These are phyloP conservation scores for Schizophyllum commune DNA, from an alignment of 1,284 basidiomycete genomes.

Conservation along the genomic window DNA sequence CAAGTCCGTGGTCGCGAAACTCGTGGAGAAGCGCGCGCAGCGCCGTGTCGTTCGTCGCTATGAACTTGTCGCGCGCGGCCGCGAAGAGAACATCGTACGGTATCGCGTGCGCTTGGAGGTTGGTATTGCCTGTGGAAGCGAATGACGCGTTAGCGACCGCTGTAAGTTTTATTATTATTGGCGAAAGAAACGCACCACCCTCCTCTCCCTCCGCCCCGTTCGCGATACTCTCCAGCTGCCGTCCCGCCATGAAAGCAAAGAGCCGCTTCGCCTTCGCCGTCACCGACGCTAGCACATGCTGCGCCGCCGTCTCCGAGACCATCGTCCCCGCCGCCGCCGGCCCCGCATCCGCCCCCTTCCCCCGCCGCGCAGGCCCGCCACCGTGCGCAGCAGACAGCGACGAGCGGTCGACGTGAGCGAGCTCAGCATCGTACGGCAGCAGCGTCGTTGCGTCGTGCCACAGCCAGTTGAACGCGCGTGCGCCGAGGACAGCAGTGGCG, in stretches of 20 bases:
- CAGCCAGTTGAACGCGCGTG: slow-evolving; percentile 71
- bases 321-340: slow-evolving; percentile 25
- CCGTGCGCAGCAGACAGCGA: slow-evolving; percentile 51
- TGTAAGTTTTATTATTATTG: no score
- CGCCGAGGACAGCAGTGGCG: slow-evolving; percentile 20
- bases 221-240: slow-evolving; percentile 57
- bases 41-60: slow-evolving; percentile 81
- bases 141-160: neutral
- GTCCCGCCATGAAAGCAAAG: slow-evolving; percentile 59
- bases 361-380: slow-evolving; percentile 14
- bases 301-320: slow-evolving; percentile 75
- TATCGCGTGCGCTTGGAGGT: slow-evolving; percentile 44
- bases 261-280: slow-evolving; percentile 81
- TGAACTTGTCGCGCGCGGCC: slow-evolving; percentile 68
- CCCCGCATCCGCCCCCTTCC: slow-evolving; percentile 26
- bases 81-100: slow-evolving; percentile 60
- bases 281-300: slow-evolving; percentile 80
- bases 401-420: slow-evolving; percentile 57
- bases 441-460: slow-evolving; percentile 88
- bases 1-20: slow-evolving; percentile 83
- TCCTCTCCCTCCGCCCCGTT: slow-evolving; percentile 24
- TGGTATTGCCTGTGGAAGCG: slow-evolving; percentile 13
- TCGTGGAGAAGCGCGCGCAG: slow-evolving; percentile 78
- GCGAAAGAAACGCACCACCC: no score
- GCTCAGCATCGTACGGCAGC: slow-evolving; percentile 73